Conservation (phyloP, 2,329 filamentous ascomycete genomes). For the Claviceps africana region DNA sequence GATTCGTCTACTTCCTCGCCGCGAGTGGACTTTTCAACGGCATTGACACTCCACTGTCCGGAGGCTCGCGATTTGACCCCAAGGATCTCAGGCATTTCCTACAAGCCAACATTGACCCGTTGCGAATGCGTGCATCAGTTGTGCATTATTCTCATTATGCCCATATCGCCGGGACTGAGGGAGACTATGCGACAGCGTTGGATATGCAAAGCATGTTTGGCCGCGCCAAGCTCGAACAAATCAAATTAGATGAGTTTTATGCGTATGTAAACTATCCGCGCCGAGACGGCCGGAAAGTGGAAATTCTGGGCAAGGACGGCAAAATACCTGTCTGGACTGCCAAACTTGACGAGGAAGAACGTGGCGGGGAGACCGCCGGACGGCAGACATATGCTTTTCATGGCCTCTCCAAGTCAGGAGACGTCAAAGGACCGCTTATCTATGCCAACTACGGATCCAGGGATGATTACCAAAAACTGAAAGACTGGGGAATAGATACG, state of each 20-base stretch:
- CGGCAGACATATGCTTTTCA: slow-evolving; percentile 72
- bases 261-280: slow-evolving; percentile 90
- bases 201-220: slow-evolving; percentile 70
- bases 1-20: slow-evolving; percentile 72
- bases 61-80: slow-evolving; percentile 61
- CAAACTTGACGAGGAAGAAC: slow-evolving; percentile 63
- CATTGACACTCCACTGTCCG: slow-evolving; percentile 47
- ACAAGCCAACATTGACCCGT: slow-evolving; percentile 56
- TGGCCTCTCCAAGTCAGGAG: slow-evolving; percentile 73
- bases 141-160: slow-evolving; percentile 69
- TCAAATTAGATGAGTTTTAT: slow-evolving; percentile 63
- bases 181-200: slow-evolving; percentile 72
- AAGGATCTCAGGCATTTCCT: slow-evolving; percentile 68
- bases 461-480: slow-evolving; percentile 64
- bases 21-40: slow-evolving; percentile 68
- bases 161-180: slow-evolving; percentile 88
- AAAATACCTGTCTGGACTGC: slow-evolving; percentile 59
- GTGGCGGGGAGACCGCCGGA: slow-evolving; percentile 45
- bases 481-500: slow-evolving; percentile 57
- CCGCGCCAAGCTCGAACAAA: slow-evolving; percentile 58
- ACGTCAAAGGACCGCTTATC: slow-evolving; percentile 72
- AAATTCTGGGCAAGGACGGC: slow-evolving; percentile 58
- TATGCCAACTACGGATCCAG: slow-evolving; percentile 87
- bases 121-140: slow-evolving; percentile 57
- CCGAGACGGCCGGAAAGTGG: slow-evolving; percentile 60